These are phyloP conservation scores for Cyberlindnera americana DNA, from an alignment of 805 yeast genomes.

Conservation along the genomic window DNA sequence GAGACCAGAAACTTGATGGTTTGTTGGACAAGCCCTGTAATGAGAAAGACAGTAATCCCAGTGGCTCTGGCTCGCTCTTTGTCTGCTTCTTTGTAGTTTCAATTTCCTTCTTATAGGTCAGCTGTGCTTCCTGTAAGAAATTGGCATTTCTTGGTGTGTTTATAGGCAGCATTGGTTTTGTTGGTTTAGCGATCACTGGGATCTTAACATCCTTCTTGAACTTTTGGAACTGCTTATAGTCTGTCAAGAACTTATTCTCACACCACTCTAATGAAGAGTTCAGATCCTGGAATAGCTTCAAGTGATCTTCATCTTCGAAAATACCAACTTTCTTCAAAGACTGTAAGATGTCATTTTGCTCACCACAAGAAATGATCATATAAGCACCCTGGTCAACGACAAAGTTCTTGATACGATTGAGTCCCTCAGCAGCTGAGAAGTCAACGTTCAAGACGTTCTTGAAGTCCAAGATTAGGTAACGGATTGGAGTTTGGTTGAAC, in stretches of 20 bases:
- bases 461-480: slow-evolving; percentile 81
- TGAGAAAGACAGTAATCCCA: slow-evolving; percentile 10
- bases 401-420: slow-evolving; percentile 79
- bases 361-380: slow-evolving; percentile 75
- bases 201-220: slow-evolving; percentile 11
- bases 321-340: slow-evolving; percentile 83
- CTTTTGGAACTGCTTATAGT: slow-evolving; percentile 33
- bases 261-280: slow-evolving; percentile 95
- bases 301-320: slow-evolving; percentile 43
- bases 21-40: slow-evolving; percentile 12
- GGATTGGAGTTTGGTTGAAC: slow-evolving; percentile 51
- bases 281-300: slow-evolving; percentile 67
- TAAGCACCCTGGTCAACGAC: slow-evolving; percentile 65
- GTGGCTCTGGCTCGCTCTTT: slow-evolving; percentile 10
- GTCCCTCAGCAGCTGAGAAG: slow-evolving; percentile 95
- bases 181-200: slow-evolving; percentile 2
- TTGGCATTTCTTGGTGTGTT: slow-evolving; percentile 41
- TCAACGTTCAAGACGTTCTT: slow-evolving; percentile 78
- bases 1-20: slow-evolving; percentile 12
- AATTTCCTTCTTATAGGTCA: slow-evolving; percentile 22
- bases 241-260: slow-evolving; percentile 75
- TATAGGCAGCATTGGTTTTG: slow-evolving; percentile 16
- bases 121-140: slow-evolving; percentile 37
- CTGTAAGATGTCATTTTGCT: slow-evolving; percentile 59
- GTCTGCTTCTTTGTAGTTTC: slow-evolving; percentile 24